Conservation (phyloP, 2,329 filamentous ascomycete genomes). For the Aspergillus fischeri region DNA sequence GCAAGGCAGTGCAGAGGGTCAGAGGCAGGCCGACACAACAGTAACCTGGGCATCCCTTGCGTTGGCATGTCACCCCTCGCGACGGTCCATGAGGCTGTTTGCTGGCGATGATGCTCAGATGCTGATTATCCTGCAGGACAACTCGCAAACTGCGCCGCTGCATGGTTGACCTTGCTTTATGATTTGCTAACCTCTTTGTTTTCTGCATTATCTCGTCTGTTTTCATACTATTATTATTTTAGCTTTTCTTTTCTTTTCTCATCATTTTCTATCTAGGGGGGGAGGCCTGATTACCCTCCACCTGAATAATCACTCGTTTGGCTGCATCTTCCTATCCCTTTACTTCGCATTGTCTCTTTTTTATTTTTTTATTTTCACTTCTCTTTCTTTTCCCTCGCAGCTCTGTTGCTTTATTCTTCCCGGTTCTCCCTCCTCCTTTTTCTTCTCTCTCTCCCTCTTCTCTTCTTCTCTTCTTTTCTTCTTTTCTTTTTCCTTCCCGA, state of each 20-base stretch:
- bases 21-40: not conserved
- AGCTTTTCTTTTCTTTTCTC: not conserved
- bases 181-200: constrained; percentile 2
- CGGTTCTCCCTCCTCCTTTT: not conserved
- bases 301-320: constrained; percentile 4
- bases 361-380: not conserved
- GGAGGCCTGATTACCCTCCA: not conserved
- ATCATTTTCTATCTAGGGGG: constrained; percentile 4
- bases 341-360: constrained; percentile 8
- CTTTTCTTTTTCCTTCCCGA: not conserved
- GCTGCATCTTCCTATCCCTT: constrained; percentile 9
- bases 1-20: not conserved
- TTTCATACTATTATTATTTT: not conserved
- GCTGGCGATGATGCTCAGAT: constrained; percentile 7
- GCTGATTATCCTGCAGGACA: constrained; percentile 12
- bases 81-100: constrained; percentile 15
- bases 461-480: not conserved
- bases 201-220: not conserved
- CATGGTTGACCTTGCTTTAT: constrained; percentile 1
- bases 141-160: not conserved
- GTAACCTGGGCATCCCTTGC: constrained; percentile 16
- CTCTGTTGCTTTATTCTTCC: not conserved
- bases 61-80: constrained; percentile 15
- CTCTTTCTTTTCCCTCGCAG: constrained; percentile 1
- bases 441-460: not conserved